Evolutionary conservation across 768 basidiomycete genomes (phyloP).

Genomic region (Cystobasidium tubakii): DNA sequence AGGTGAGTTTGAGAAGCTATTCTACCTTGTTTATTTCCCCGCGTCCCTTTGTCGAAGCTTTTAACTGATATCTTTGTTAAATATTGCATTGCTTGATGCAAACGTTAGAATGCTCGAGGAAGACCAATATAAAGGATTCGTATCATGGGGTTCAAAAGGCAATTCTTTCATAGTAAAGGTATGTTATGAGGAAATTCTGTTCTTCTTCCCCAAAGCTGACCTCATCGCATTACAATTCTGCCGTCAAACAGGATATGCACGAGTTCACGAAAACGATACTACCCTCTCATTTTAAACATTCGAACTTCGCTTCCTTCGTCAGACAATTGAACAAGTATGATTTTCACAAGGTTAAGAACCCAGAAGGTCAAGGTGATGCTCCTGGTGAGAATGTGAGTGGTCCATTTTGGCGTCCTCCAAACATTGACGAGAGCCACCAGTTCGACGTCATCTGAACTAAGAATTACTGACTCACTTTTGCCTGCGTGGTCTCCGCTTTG

Average conservation of each 20-base stretch:
- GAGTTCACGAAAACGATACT: conserved; percentile 85
- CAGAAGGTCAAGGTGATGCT: conserved; percentile 61
- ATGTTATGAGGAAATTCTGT: conserved; percentile 33
- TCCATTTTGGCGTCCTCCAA: not conserved
- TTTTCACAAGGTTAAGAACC: conserved; percentile 91
- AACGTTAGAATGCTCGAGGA: conserved; percentile 94
- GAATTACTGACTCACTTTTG: too few relatives aligned
- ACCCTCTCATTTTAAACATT: conserved; percentile 89
- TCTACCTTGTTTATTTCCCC: too few relatives aligned
- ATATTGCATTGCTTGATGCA: too few relatives aligned
- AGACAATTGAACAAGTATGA: conserved; percentile 93
- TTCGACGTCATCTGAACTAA: too few relatives aligned
- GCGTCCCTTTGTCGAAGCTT: too few relatives aligned
- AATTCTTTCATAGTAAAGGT: conserved; percentile 86
- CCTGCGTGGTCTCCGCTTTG: not conserved
- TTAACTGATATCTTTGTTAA: too few relatives aligned
- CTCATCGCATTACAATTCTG: too few relatives aligned
- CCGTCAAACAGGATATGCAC: conserved; percentile 67
- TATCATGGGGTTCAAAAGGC: conserved; percentile 74
- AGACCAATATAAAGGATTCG: conserved; percentile 62
- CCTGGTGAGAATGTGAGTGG: conserved; percentile 59
- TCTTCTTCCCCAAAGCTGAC: too few relatives aligned
- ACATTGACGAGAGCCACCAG: too few relatives aligned
- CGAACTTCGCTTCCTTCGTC: conserved; percentile 87
- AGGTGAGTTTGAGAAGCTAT: conserved; percentile 65